Evolutionary conservation across 305 asterid genomes (phyloP).

Genomic region (Caryopteris hybrid): DNA sequence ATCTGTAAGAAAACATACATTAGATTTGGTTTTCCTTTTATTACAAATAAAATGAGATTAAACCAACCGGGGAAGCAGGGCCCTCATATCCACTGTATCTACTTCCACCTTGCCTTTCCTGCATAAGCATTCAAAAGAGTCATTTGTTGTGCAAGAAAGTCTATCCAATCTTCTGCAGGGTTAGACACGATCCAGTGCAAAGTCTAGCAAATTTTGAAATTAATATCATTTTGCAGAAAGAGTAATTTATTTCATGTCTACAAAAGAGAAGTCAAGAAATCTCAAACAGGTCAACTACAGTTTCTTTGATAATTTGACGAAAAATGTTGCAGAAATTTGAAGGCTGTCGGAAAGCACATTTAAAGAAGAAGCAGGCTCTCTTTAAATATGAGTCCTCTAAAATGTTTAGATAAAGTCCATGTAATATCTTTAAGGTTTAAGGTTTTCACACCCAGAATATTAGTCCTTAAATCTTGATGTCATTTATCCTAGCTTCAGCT

Average conservation of each 20-base stretch:
- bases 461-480: not conserved
- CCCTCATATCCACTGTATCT: slow-evolving; percentile 62
- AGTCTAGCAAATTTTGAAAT: not conserved
- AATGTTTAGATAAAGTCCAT: not conserved
- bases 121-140: slow-evolving; percentile 35
- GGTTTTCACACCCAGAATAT: not conserved
- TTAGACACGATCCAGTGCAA: not conserved
- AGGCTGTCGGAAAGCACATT: not conserved
- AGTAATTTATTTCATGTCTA: not conserved
- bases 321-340: not conserved
- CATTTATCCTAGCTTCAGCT: not conserved
- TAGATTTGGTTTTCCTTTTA: slow-evolving; percentile 8
- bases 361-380: not conserved
- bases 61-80: slow-evolving; percentile 65
- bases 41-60: not conserved
- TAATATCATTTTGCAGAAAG: not conserved
- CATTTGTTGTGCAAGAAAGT: slow-evolving; percentile 10
- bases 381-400: not conserved
- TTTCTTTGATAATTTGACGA: not conserved
- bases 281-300: not conserved
- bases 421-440: not conserved
- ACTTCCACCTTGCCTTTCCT: slow-evolving; percentile 73
- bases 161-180: not conserved
- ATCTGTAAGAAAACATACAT: slow-evolving; percentile 45
- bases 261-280: slow-evolving; percentile 1